Percentiles rank a stretch among this genome's conserved stretches.
These are phyloP conservation scores for Radiomyces spectabilis DNA, from an alignment of 192 early-diverging fungal species.

Conservation along the genomic window DNA sequence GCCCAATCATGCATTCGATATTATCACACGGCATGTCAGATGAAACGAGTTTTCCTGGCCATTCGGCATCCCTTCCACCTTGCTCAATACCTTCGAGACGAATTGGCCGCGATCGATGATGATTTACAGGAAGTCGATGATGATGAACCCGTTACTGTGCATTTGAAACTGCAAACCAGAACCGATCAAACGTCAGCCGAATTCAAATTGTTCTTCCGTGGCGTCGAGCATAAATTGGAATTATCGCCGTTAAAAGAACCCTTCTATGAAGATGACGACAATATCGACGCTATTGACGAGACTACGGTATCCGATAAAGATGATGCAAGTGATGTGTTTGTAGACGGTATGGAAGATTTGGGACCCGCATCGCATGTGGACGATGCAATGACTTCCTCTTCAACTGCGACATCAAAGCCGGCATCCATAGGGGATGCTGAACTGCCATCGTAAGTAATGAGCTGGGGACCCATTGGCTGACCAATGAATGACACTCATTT, in stretches of 20 bases:
- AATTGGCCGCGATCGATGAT: background rate
- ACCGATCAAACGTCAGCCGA: too few relatives aligned
- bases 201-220: background rate
- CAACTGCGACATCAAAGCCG: background rate
- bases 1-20: background rate
- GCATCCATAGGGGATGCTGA: background rate
- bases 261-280: background rate
- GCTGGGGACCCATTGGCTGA: too few relatives aligned
- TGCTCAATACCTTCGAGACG: background rate
- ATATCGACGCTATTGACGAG: background rate
- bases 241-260: too few relatives aligned
- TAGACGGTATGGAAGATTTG: constrained; percentile 1
- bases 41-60: background rate
- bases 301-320: too few relatives aligned
- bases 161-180: too few relatives aligned
- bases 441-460: too few relatives aligned
- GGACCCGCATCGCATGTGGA: background rate
- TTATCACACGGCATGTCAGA: background rate
- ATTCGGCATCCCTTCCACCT: background rate
- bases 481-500: background rate
- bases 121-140: background rate
- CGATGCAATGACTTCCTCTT: background rate
- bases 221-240: background rate
- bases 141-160: background rate
- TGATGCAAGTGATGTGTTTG: background rate